Evolutionary conservation across 257 asterid species (phyloP), one percentile per base, ranked within the genome.

Genomic region (Solanum arcanum): DNA sequence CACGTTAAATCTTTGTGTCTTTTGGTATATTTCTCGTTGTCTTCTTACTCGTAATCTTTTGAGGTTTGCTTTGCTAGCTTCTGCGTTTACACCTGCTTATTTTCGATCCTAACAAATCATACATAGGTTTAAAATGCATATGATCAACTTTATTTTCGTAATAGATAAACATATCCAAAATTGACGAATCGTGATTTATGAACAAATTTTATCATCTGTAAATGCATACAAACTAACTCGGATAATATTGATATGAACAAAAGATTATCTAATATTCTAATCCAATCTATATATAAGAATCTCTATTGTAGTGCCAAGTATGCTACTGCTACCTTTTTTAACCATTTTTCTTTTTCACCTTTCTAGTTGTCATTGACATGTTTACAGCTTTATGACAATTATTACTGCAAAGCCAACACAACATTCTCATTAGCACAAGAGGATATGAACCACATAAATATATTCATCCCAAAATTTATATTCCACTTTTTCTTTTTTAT

Each of bases 381-480:
- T 86, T 91, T 86, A 86, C 90, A 91, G 91, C 90, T 90, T 89
- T 82, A 42, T 86, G 47, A 13, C 76, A 49, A 29, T 87, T 77
- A 88, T 91, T 89, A 92, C 83, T 87, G 49, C 86, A 81, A 83
- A 87, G 76, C 91, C 90, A 86, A 75, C 88, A 56, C 88, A 89
- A 33, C 92, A 83, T 75, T 82, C 87, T 76, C 81, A 88, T 87
- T 83, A 86, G 52, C 86, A 49, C 86, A 56, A 42, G 74, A 64
- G 82, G 87, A 89, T 91, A 89, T 76, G 60, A 91, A 86, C 80
- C 94, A 93, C 95, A 91, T 91, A 93, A 7, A 15, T 72, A 16
- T 33, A 72, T 84, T 90, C 77, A 93, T 89, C 90, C 89, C 83
- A 86, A 39, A 39, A 49, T 62, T 46, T 80, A 80, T 80, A 46